Evolutionary conservation across 495 filamentous ascomycete genomes (phyloP).

Genomic region (Articulospora tetracladia): DNA sequence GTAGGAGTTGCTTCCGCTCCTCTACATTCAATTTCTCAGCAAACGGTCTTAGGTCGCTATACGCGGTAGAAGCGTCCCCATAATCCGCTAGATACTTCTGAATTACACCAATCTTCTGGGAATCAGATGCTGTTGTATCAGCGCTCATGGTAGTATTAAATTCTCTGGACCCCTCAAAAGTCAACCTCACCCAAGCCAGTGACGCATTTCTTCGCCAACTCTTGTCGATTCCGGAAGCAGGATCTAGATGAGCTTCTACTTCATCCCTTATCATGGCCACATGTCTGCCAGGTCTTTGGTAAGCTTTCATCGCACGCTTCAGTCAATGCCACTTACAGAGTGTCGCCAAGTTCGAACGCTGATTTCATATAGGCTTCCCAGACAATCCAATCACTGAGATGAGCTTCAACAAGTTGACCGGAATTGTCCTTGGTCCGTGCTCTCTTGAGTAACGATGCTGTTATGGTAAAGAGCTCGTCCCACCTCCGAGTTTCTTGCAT

Average conservation of each 20-base stretch:
- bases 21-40: constrained; percentile 10
- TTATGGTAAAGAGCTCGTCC: constrained; percentile 22
- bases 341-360: constrained; percentile 3
- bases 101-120: not conserved
- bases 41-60: constrained; percentile 20
- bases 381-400: constrained; percentile 23
- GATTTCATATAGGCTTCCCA: constrained; percentile 24
- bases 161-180: not conserved
- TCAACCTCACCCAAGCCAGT: constrained; percentile 21
- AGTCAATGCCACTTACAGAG: constrained; percentile 12
- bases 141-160: not conserved
- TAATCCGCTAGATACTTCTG: constrained; percentile 22
- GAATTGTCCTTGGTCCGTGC: constrained; percentile 21
- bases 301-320: not conserved
- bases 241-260: constrained; percentile 24
- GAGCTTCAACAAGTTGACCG: constrained; percentile 17
- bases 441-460: constrained; percentile 11
- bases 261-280: constrained; percentile 9
- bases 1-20: constrained; percentile 10
- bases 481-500: constrained; percentile 18
- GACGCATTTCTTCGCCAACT: constrained; percentile 27
- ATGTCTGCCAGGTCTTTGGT: constrained; percentile 1
- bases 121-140: not conserved
- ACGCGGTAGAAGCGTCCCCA: constrained; percentile 19
- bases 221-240: constrained; percentile 22